Percentiles rank a stretch among this genome's conserved stretches.
Evolutionary conservation across 1,139 yeast species (phyloP).

Genomic region (Diutina neorugosa): DNA sequence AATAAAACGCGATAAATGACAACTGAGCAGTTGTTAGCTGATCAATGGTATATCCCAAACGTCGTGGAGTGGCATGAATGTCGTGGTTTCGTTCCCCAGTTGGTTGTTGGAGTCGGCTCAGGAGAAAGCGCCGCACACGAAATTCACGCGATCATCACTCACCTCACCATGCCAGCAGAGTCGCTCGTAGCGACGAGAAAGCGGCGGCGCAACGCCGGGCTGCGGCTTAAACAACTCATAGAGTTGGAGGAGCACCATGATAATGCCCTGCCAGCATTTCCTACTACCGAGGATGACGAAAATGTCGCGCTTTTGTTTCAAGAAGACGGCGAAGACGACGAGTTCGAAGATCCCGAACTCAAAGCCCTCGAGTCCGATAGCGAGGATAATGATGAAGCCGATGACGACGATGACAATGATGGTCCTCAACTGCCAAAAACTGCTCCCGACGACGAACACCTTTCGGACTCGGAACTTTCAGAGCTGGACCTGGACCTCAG

Average conservation of each 20-base stretch:
- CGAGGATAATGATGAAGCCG: slow-evolving; percentile 18
- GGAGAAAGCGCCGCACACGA: background rate
- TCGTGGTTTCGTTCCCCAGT: too few relatives aligned
- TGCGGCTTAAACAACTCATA: slow-evolving; percentile 60
- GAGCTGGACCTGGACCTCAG: slow-evolving; percentile 42
- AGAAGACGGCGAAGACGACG: slow-evolving; percentile 79
- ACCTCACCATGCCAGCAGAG: background rate
- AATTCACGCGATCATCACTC: background rate
- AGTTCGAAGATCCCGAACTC: slow-evolving; percentile 37
- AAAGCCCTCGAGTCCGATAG: slow-evolving; percentile 11
- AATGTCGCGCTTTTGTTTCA: slow-evolving; percentile 64
- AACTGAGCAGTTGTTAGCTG: too few relatives aligned
- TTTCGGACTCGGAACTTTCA: slow-evolving; percentile 44
- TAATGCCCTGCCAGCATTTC: slow-evolving; percentile 17
- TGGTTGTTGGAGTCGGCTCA: too few relatives aligned
- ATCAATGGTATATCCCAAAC: too few relatives aligned
- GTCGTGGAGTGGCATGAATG: too few relatives aligned
- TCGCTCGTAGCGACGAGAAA: slow-evolving; percentile 55
- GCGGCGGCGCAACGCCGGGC: slow-evolving; percentile 85
- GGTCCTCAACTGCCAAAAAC: slow-evolving; percentile 6
- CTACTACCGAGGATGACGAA: slow-evolving; percentile 51
- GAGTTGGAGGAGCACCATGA: slow-evolving; percentile 48
- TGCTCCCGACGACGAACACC: slow-evolving; percentile 28
- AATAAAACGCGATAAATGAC: too few relatives aligned
- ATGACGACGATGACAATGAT: slow-evolving; percentile 14